These are phyloP conservation scores for Venturia carpophila DNA, from an alignment of 2,329 filamentous ascomycete genomes.

Conservation along the genomic window DNA sequence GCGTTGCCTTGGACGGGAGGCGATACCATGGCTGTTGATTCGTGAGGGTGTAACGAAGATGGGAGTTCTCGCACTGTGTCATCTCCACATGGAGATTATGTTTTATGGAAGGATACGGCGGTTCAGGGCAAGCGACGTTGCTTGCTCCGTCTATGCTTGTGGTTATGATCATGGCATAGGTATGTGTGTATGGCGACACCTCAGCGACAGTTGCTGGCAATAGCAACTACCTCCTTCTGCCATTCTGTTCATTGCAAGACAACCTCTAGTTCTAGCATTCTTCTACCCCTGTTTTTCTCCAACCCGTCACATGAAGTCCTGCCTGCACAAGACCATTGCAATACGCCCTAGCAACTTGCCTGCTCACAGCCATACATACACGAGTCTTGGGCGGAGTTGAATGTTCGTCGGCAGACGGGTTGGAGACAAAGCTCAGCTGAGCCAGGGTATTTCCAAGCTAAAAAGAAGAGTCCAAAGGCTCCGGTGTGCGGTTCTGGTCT, in stretches of 20 bases:
- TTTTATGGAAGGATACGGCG: background rate
- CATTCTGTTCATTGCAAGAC: too few relatives aligned
- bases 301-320: background rate
- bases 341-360: too few relatives aligned
- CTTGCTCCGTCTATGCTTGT: background rate
- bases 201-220: background rate
- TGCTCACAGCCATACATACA: background rate
- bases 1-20: background rate
- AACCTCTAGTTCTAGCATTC: too few relatives aligned
- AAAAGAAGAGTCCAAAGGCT: too few relatives aligned
- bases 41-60: background rate
- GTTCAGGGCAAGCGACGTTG: background rate
- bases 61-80: background rate
- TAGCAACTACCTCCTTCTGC: too few relatives aligned
- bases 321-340: background rate
- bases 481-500: too few relatives aligned
- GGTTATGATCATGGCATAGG: background rate
- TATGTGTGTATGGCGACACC: background rate
- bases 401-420: background rate
- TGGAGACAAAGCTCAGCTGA: background rate
- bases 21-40: slow-evolving; percentile 7
- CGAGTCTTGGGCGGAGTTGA: background rate
- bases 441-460: background rate
- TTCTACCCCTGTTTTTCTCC: too few relatives aligned
- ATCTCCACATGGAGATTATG: background rate